Conservation (phyloP, 192 early-diverging fungal species). For the Podila epicladia region DNA sequence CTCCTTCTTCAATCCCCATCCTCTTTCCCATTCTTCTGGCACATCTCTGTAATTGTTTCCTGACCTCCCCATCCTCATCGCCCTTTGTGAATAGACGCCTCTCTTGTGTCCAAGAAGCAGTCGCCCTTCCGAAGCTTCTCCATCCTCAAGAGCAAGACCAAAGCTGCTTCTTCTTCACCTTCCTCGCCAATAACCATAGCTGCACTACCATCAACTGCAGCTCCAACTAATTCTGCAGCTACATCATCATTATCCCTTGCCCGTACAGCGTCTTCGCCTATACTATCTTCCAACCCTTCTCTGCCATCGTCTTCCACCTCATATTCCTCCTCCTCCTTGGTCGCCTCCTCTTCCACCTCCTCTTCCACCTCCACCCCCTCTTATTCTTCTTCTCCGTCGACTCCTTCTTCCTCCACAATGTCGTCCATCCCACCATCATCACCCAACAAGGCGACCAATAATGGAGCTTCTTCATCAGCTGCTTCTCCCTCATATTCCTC, state of each 20-base stretch:
- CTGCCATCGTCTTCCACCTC: neutral
- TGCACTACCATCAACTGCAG: neutral
- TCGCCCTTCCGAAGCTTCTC: constrained; percentile 2
- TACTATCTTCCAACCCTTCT: neutral
- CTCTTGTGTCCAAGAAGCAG: neutral
- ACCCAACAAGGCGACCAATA: neutral
- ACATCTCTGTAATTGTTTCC: neutral
- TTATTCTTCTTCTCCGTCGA: neutral
- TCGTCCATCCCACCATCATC: neutral
- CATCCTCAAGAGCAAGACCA: constrained; percentile 4
- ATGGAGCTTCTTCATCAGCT: neutral
- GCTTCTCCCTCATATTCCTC: neutral
- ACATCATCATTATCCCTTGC: neutral
- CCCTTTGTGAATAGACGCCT: neutral
- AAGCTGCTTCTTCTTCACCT: neutral
- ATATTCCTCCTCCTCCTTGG: neutral
- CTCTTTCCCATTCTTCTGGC: too few species aligned
- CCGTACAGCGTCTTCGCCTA: neutral
- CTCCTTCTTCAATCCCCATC: too few species aligned
- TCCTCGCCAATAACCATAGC: neutral
- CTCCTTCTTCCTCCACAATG: neutral
- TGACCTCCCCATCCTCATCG: neutral
- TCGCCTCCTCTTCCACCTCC: neutral
- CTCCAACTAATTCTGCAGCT: neutral
- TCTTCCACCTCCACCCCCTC: neutral